Evolutionary conservation across 2,329 filamentous ascomycete species (phyloP).

Genomic region (Scedosporium boydii): DNA sequence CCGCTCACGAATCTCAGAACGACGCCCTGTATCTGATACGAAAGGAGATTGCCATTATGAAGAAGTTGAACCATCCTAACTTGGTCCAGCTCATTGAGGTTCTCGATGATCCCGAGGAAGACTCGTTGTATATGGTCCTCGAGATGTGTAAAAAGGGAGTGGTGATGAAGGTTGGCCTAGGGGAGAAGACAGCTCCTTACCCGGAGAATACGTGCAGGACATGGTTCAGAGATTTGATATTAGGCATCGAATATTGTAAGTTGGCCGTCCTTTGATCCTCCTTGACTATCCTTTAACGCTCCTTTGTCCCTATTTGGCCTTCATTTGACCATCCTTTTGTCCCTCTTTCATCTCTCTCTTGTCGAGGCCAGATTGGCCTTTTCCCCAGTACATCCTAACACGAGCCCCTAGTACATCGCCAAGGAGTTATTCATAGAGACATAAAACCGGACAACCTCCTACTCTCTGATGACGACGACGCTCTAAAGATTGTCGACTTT

Average conservation of each 20-base stretch:
- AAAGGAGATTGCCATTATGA: constrained; percentile 98
- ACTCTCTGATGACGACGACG: constrained; percentile 79
- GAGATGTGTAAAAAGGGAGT: constrained; percentile 99
- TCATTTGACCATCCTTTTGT: too few species aligned
- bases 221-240: constrained; percentile 90
- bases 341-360: background rate
- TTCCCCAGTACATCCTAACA: too few species aligned
- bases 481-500: constrained; percentile 97
- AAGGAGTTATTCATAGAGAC: constrained; percentile 90
- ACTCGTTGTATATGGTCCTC: constrained; percentile 96
- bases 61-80: constrained; percentile 91
- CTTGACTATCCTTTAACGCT: too few species aligned
- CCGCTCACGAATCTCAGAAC: constrained; percentile 23
- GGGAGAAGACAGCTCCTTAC: constrained; percentile 74
- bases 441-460: constrained; percentile 97
- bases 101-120: constrained; percentile 87
- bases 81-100: constrained; percentile 92
- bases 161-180: constrained; percentile 90
- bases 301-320: too few species aligned
- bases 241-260: constrained; percentile 87
- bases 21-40: constrained; percentile 78
- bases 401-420: constrained; percentile 61
- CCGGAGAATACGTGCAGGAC: constrained; percentile 70
- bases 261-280: constrained; percentile 12
- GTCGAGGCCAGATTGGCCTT: background rate